Evolutionary conservation across 2,329 filamentous ascomycete species (phyloP).

Genomic region (Coniochaeta sp.): DNA sequence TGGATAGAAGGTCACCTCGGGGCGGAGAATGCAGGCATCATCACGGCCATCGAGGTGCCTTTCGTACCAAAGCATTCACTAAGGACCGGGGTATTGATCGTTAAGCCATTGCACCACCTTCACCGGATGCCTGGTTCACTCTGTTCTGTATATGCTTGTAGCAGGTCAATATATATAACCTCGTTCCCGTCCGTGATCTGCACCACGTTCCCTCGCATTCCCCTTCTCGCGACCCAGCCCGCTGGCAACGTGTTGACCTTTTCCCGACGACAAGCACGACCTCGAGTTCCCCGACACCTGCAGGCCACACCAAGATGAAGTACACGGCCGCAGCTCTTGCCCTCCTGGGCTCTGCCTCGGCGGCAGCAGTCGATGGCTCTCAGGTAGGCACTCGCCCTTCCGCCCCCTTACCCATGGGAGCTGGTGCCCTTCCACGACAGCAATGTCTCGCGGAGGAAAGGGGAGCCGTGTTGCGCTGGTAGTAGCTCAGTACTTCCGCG

Average conservation of each 20-base stretch:
- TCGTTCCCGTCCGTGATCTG: neutral
- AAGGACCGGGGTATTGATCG: neutral
- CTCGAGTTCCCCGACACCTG: neutral
- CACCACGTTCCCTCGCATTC: neutral
- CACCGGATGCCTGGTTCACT: neutral
- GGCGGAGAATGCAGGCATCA: neutral
- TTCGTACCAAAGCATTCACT: neutral
- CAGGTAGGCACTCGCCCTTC: conserved; percentile 10
- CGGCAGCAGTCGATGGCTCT: conserved; percentile 6
- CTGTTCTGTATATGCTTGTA: neutral
- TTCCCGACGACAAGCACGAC: neutral
- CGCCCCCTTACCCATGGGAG: neutral
- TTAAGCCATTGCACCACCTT: too few species aligned
- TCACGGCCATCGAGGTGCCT: neutral
- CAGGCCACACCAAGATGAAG: conserved; percentile 14
- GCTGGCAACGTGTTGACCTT: neutral
- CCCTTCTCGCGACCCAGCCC: neutral
- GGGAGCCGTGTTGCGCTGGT: neutral
- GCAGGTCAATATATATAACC: neutral
- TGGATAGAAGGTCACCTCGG: neutral
- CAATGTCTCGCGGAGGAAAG: neutral
- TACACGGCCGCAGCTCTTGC: conserved; percentile 12
- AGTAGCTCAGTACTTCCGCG: neutral
- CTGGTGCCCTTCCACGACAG: neutral
- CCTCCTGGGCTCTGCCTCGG: conserved; percentile 15